Evolutionary conservation across 2,329 filamentous ascomycete species (phyloP), one percentile per base, ranked within the genome.

Genomic region (Mycosphaerelloides madeirae): DNA sequence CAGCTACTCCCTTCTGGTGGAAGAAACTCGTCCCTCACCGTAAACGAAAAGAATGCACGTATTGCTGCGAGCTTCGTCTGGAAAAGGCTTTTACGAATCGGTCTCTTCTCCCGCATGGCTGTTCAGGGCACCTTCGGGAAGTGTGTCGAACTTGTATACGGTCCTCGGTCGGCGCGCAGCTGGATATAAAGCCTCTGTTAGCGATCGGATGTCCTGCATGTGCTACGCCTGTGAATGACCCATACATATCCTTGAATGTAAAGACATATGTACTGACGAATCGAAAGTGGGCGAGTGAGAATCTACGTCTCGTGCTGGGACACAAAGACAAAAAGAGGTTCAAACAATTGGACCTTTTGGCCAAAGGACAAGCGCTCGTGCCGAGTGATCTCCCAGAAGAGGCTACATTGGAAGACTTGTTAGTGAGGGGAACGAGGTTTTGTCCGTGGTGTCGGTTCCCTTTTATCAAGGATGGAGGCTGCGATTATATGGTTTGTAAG

Each of bases 361-460:
- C 42, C 14, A 43, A 41, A 34, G 29, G 29, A 6, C 42, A 40
- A 16, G 15, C 31, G n/a, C 41, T 50, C 14, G 41, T 47, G n/a
- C 46, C 46, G 12, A n/a, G 9, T 22, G 33, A 45, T 13, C 35
- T 43, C 35, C 46, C 46, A 3, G 46, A 49, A 18, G 22, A 15
- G 13, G n/a, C 29, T 6, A 49, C 46, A 9, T 22, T 49, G 18
- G 38, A 45, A 15, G 25, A 38, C 16, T 29, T 49, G 38, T 35
- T 49, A 13, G 32, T 29, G 2, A 18, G 16, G 15, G 46, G 42
- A 13, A 39, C 39, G 8, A 34, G 46, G 12, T 37, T 49, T 32
- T 49, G 46, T 39, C 46, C 46, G 8, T 49, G 46, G 46, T 49
- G 42, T 39, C 42, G 38, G 7, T 49, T 38, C 39, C 42, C 46